phyloP scores from a whole-genome alignment of 208 protist genomes.

The Trypanosoma boissoni region DNA sequence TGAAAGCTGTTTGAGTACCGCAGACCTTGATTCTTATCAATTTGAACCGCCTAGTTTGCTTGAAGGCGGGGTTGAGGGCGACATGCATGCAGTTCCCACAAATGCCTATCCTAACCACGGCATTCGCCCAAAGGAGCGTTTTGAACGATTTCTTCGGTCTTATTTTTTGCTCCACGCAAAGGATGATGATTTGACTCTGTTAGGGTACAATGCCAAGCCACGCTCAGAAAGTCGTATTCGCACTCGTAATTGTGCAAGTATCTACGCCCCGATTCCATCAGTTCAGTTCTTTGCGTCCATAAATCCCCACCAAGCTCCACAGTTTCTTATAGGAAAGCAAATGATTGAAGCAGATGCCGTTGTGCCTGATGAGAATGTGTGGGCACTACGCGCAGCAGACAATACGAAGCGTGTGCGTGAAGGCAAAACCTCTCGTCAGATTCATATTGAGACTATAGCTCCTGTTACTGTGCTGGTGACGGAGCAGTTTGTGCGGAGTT shows the following conservation, averaged over 20 bases:
- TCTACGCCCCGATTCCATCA: constrained; percentile 48
- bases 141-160: constrained; percentile 43
- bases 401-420: constrained; percentile 63
- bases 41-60: no score
- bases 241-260: constrained; percentile 28
- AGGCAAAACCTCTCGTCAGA: constrained; percentile 70
- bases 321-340: constrained; percentile 27
- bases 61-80: no score
- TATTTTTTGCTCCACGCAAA: constrained; percentile 16
- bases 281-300: constrained; percentile 41
- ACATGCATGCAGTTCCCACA: no score
- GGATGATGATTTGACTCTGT: constrained; percentile 25
- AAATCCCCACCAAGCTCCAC: constrained; percentile 23
- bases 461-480: constrained; percentile 67
- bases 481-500: constrained; percentile 25
- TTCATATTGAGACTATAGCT: constrained; percentile 59
- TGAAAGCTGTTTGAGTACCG: no score
- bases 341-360: constrained; percentile 8
- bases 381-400: constrained; percentile 55
- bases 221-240: constrained; percentile 5
- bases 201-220: constrained; percentile 36
- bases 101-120: no score
- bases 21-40: no score
- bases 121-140: constrained; percentile 11
- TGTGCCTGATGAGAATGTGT: constrained; percentile 29